These are phyloP conservation scores for Sutorius eximius DNA, from an alignment of 1,284 basidiomycete species.

Conservation along the genomic window DNA sequence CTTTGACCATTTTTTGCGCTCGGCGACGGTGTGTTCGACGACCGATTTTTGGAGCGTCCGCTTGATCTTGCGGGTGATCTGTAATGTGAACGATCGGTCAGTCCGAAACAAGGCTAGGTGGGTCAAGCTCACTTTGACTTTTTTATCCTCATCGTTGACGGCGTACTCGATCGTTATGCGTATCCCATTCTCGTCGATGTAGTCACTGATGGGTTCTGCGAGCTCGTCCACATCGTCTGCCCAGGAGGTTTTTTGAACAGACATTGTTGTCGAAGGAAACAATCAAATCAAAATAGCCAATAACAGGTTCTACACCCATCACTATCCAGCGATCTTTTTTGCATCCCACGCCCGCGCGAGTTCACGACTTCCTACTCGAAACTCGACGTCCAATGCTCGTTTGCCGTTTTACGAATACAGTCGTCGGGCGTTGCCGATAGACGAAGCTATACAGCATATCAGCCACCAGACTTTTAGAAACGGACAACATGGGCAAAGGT, in stretches of 20 bases:
- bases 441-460: constrained; percentile 23
- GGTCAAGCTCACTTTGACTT: constrained; percentile 72
- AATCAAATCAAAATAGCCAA: constrained; percentile 21
- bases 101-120: not conserved
- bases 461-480: constrained; percentile 4
- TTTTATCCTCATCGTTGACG: constrained; percentile 91
- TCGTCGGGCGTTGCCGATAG: constrained; percentile 5
- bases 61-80: constrained; percentile 88
- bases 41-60: constrained; percentile 89
- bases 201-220: constrained; percentile 60
- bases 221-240: constrained; percentile 81
- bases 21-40: constrained; percentile 92
- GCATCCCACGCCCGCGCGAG: not conserved
- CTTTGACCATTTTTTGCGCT: constrained; percentile 91
- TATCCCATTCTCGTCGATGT: constrained; percentile 86
- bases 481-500: constrained; percentile 67
- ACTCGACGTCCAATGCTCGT: too few species aligned
- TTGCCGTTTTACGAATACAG: not conserved
- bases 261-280: constrained; percentile 19
- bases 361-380: too few species aligned
- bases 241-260: constrained; percentile 68
- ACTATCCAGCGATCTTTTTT: too few species aligned
- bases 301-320: constrained; percentile 3
- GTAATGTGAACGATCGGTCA: constrained; percentile 6
- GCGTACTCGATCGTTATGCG: constrained; percentile 83